Base-by-base conservation (phyloP, 257 asterid species). In the Knoxia roxburghii region DNA sequence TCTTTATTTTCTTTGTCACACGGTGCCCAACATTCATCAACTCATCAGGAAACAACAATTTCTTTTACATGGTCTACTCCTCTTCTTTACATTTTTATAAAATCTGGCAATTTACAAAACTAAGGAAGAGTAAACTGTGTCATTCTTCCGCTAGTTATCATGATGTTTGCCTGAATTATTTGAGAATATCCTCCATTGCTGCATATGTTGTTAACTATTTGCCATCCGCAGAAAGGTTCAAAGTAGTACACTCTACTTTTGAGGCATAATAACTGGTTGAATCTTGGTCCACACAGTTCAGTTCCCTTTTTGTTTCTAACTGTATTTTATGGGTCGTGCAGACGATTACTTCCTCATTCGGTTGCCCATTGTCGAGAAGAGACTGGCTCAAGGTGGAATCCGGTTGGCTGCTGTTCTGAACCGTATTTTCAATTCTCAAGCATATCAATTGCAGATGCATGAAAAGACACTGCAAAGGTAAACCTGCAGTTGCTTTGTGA, bases 391-490 rank as follows among this genome's bases (percentile, higher is more conserved):
- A 75, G 65, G 86, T 49, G 99, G 90, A 65, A 77, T 93, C 67
- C 95, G 99, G 24, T 84, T 93, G 88, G 99, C 96, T 23, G 85
- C 86, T 56, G 72, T 87, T 72, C 96, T 93, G 68, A 93, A 93
- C 84, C 64, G 76, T 40, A 85, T 88, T 50, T 93, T 93, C 74
- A 68, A 81, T 9, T 13, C n/a, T 10, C 61, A 46, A 72, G 57
- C 8, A 55, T 69, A 66, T 76, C 84, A 52, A 59, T 81, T 71
- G 91, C 93, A 65, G 69, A 62, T 74, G 85, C 82, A 57, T 85
- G 82, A n/a, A 86, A 68, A 26, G 45, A 17, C 29, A 29, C 33
- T 46, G 13, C 4, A 29, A 26, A 24, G 41, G 8, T 1, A 37
- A 3, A 63, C 6, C 5, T 2, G 37, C 8, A 55, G 32, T 55